These are phyloP conservation scores for Grosmannia penicillata DNA, from an alignment of 2,329 filamentous ascomycete genomes.

Conservation along the genomic window DNA sequence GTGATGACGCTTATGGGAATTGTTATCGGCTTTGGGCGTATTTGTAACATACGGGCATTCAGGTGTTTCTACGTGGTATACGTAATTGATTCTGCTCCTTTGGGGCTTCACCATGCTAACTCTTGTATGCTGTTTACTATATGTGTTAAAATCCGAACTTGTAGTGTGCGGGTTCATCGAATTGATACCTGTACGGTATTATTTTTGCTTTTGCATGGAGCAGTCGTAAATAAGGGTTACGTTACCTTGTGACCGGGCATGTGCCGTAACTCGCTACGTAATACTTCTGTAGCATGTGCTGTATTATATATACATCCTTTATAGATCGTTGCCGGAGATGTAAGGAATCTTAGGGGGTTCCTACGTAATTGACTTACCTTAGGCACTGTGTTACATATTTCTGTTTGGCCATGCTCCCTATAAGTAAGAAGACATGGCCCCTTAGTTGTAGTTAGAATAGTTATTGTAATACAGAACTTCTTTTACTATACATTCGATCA, in stretches of 20 bases:
- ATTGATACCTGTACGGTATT: no score
- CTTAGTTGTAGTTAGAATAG: not conserved
- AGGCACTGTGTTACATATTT: not conserved
- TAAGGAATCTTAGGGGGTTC: no score
- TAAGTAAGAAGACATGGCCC: not conserved
- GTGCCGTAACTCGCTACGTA: no score
- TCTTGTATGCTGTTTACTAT: not conserved
- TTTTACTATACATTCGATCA: no score
- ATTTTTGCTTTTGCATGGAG: no score
- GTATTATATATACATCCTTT: no score
- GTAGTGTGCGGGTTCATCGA: not conserved
- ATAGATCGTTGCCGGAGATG: no score
- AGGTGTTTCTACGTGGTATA: conserved; percentile 13
- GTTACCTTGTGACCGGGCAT: no score
- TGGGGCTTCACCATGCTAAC: not conserved
- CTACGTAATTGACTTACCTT: not conserved
- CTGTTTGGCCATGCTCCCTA: not conserved
- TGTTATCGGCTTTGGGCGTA: conserved; percentile 10
- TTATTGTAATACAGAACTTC: not conserved
- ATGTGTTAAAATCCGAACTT: not conserved
- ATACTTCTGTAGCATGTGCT: no score
- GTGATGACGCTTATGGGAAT: conserved; percentile 15
- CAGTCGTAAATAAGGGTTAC: no score
- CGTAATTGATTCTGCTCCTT: conserved; percentile 11
- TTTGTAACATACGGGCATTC: conserved; percentile 14